Evolutionary conservation across 169 alveolate species (phyloP).

Genomic region (Eimeria zaria): DNA sequence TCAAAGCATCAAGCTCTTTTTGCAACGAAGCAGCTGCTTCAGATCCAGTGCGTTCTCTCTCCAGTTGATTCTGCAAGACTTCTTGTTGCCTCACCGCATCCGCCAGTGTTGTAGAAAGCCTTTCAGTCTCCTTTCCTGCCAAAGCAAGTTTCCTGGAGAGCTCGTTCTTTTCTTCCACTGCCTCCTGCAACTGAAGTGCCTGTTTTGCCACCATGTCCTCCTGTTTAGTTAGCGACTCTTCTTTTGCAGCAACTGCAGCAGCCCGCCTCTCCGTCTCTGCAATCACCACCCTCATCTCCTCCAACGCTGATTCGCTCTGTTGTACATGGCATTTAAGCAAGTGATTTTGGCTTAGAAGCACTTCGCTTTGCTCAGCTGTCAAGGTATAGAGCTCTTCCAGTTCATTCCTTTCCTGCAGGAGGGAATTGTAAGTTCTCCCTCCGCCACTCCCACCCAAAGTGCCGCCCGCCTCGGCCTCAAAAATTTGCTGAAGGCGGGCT

Average conservation of each 20-base stretch:
- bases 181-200: slow-evolving; percentile 36
- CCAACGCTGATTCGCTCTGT: slow-evolving; percentile 62
- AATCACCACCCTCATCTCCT: slow-evolving; percentile 53
- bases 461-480: slow-evolving; percentile 61
- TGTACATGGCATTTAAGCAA: slow-evolving; percentile 81
- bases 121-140: slow-evolving; percentile 35
- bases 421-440: slow-evolving; percentile 13
- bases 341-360: slow-evolving; percentile 78
- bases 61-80: slow-evolving; percentile 28
- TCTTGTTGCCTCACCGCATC: slow-evolving; percentile 37
- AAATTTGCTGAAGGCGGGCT: slow-evolving; percentile 71
- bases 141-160: slow-evolving; percentile 28
- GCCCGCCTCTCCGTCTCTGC: slow-evolving; percentile 69
- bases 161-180: slow-evolving; percentile 20
- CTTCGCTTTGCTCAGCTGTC: slow-evolving; percentile 81
- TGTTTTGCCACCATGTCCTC: slow-evolving; percentile 27
- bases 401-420: slow-evolving; percentile 74
- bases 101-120: slow-evolving; percentile 28
- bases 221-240: slow-evolving; percentile 22
- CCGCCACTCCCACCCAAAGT: slow-evolving; percentile 7
- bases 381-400: slow-evolving; percentile 80
- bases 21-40: slow-evolving; percentile 74
- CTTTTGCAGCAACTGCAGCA: slow-evolving; percentile 62
- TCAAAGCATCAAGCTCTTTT: slow-evolving; percentile 31
- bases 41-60: slow-evolving; percentile 52